Evolutionary conservation across 345 rosid genomes (phyloP).

Genomic region (Lumnitzera littorea): DNA sequence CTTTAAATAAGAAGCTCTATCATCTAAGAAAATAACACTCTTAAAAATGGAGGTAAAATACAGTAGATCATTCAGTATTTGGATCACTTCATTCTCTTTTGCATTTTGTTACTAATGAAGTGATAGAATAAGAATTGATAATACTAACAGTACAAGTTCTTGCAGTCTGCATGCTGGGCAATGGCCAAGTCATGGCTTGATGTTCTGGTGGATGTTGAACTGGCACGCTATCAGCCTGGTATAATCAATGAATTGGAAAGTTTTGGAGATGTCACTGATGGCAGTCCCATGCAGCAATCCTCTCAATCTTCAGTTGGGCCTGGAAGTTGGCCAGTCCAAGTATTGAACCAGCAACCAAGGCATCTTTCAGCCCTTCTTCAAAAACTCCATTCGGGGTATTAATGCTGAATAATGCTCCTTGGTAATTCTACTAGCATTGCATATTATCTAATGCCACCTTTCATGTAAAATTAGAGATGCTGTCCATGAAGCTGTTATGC

Average conservation of each 20-base stretch:
- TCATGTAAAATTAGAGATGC: slow-evolving; percentile 49
- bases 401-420: neutral
- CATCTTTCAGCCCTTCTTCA: slow-evolving; percentile 86
- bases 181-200: slow-evolving; percentile 99
- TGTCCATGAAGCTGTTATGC: slow-evolving; percentile 78
- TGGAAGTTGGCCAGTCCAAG: slow-evolving; percentile 88
- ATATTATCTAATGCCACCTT: neutral
- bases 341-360: slow-evolving; percentile 88
- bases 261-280: slow-evolving; percentile 44
- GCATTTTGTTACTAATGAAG: too few species aligned
- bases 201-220: slow-evolving; percentile 84
- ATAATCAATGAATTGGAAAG: slow-evolving; percentile 55
- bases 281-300: slow-evolving; percentile 48
- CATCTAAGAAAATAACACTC: too few species aligned
- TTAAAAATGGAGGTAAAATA: neutral
- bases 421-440: neutral
- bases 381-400: slow-evolving; percentile 92
- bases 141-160: neutral
- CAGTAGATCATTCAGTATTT: too few species aligned
- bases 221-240: slow-evolving; percentile 63
- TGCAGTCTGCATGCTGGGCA: slow-evolving; percentile 99
- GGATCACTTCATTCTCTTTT: too few species aligned
- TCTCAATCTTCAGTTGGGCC: slow-evolving; percentile 49
- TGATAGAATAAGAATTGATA: neutral
- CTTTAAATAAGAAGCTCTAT: neutral